Evolutionary conservation across 2,329 filamentous ascomycete species (phyloP), one percentile per base, ranked within the genome.

Genomic region (Aspergillus glaucus): DNA sequence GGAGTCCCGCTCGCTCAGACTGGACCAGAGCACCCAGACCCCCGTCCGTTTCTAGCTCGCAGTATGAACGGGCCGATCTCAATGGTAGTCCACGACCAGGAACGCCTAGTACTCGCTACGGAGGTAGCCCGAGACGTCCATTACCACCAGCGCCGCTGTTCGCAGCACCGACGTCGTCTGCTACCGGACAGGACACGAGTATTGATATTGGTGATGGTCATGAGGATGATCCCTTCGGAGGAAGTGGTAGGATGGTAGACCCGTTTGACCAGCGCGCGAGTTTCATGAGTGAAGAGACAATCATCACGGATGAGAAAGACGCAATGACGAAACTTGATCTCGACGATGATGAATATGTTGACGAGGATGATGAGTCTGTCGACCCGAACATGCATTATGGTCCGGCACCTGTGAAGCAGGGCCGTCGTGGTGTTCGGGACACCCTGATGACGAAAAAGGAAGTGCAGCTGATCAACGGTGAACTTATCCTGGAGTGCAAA

Each of bases 401-500:
- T 0, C 88, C 89, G 0, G 92, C 90, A 1, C 93, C 93, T 0
- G 81, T 86, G 47, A 87, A 88, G 49, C 93, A 98, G 65, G 85
- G 88, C 63, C 83, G 93, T 48, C 81, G 93, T 61, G 93, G 93
- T 49, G 88, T 92, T 24, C 83, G 92, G 56, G 81, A 86, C 26
- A 88, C 89, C 3, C 88, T 95, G 61, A 92, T 92, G 81, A 82
- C 86, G 9, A 93, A 85, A 70, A 95, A 95, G 65, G 92, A 97
- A 68, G 93, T 98, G 47, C 85, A 89, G 61, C 80, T 98, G 41
- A 94, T 97, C 78, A 97, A 98, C 65, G 93, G 93, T 63, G 92
- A 98, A 71, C 84, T 98, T 46, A 92, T 98, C 50, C 78, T 98
- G 43, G 93, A 98, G 74, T 97, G 93, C 78, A 98, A 98, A 73